Conservation (phyloP, 108 stramenopile genomes). For the Cyclotella atomus region DNA sequence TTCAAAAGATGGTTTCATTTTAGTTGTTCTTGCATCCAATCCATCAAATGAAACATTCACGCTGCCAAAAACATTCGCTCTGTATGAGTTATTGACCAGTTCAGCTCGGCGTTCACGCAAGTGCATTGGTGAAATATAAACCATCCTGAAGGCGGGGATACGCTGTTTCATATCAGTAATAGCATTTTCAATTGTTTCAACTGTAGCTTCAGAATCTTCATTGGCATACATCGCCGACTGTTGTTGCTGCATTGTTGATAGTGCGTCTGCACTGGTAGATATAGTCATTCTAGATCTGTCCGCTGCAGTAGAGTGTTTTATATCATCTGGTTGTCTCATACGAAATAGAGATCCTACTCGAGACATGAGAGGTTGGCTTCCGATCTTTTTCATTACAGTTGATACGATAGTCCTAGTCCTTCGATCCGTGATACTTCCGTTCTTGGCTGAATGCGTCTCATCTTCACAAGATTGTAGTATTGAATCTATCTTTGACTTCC, state of each 20-base stretch:
- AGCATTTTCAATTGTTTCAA: constrained; percentile 36
- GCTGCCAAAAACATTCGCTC: neutral
- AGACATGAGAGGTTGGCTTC: neutral
- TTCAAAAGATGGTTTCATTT: neutral
- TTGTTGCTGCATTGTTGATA: neutral
- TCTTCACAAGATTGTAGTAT: neutral
- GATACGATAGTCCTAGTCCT: neutral
- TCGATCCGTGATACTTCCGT: no score
- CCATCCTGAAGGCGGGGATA: constrained; percentile 74
- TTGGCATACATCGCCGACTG: neutral
- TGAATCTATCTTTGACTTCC: constrained; percentile 23
- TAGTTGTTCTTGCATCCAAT: neutral
- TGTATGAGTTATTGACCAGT: constrained; percentile 25
- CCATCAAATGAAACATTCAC: neutral
- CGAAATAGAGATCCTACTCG: neutral
- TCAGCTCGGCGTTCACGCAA: constrained; percentile 55
- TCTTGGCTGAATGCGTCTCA: neutral
- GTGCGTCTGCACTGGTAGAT: neutral
- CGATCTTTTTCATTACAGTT: neutral
- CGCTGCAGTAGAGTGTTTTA: no score
- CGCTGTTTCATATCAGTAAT: constrained; percentile 53
- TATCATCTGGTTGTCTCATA: no score
- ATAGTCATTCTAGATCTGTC: neutral
- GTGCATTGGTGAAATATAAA: constrained; percentile 78
- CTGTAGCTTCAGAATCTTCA: neutral